Evolutionary conservation across 441 rosid genomes (phyloP).

Genomic region (Eutrema salsugineum): DNA sequence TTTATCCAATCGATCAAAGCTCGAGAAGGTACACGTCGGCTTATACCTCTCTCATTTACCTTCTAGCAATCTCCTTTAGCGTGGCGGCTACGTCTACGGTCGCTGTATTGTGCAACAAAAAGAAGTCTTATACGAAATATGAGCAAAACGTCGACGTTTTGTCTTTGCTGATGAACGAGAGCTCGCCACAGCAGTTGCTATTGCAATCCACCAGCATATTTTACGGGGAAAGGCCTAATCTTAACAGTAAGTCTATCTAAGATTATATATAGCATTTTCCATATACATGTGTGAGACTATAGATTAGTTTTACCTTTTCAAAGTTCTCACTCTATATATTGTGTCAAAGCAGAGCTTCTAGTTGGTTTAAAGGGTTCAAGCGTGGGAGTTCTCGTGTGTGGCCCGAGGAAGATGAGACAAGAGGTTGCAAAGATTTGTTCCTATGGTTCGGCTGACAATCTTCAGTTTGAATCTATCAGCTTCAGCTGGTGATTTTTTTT

Average conservation of each 20-base stretch:
- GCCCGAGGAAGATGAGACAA: constrained; percentile 79
- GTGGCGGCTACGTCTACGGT: constrained; percentile 49
- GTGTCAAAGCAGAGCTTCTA: constrained; percentile 40
- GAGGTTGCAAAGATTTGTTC: constrained; percentile 73
- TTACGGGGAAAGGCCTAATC: constrained; percentile 69
- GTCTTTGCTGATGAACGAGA: constrained; percentile 47
- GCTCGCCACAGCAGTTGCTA: constrained; percentile 53
- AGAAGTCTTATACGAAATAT: constrained; percentile 31
- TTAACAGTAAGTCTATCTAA: constrained; percentile 50
- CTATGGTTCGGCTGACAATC: constrained; percentile 44
- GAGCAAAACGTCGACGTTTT: constrained; percentile 33
- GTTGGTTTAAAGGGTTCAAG: constrained; percentile 41
- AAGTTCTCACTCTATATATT: constrained; percentile 5
- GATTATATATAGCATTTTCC: not conserved
- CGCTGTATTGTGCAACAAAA: constrained; percentile 61
- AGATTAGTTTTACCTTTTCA: not conserved
- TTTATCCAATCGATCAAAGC: constrained; percentile 56
- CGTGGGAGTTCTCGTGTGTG: constrained; percentile 68
- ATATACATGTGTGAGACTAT: not conserved
- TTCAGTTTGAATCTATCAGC: constrained; percentile 78
- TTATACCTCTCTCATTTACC: constrained; percentile 32
- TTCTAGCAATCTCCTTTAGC: constrained; percentile 43
- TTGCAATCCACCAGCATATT: constrained; percentile 45
- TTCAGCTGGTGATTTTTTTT: constrained; percentile 62
- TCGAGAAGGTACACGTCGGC: constrained; percentile 32